Percentiles rank a stretch among this genome's conserved stretches.
Conservation (phyloP, 2,329 filamentous ascomycete genomes). For the Ilyonectria sp. region DNA sequence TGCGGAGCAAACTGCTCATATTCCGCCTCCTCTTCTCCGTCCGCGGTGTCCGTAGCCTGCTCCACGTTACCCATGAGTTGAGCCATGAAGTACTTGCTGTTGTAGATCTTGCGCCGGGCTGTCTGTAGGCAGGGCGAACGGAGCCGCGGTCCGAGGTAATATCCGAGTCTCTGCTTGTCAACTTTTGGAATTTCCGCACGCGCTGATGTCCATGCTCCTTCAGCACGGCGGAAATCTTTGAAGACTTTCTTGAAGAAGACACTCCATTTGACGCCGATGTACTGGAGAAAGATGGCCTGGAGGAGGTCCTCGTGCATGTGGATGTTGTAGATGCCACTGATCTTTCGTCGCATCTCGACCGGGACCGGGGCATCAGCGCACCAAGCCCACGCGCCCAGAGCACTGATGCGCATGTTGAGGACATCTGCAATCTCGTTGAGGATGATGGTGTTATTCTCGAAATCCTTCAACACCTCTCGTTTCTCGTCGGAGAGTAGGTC, state of each 20-base stretch:
- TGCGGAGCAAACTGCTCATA: constrained; percentile 33
- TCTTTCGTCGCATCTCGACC: constrained; percentile 62
- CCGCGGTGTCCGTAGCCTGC: constrained; percentile 42
- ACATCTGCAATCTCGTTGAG: constrained; percentile 66
- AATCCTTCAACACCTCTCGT: constrained; percentile 59
- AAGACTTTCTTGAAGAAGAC: constrained; percentile 59
- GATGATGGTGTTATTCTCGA: constrained; percentile 58
- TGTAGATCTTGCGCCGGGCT: constrained; percentile 52
- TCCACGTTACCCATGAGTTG: constrained; percentile 55
- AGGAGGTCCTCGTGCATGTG: constrained; percentile 68
- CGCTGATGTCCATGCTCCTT: constrained; percentile 55
- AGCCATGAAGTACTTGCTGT: constrained; percentile 62
- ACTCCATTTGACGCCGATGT: constrained; percentile 64
- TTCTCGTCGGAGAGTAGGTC: constrained; percentile 62
- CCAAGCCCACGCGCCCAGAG: constrained; percentile 64
- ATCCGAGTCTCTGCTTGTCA: constrained; percentile 50
- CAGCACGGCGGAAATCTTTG: constrained; percentile 47
- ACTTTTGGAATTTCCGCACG: constrained; percentile 48
- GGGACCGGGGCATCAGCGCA: constrained; percentile 54
- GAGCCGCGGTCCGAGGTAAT: constrained; percentile 54
- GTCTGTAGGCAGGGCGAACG: constrained; percentile 46
- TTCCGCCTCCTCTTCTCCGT: constrained; percentile 59
- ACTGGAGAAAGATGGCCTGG: constrained; percentile 66
- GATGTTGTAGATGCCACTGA: constrained; percentile 65
- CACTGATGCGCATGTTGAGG: constrained; percentile 65